phyloP scores from a whole-genome alignment of 208 protist genomes.

The Leishmania guyanensis region DNA sequence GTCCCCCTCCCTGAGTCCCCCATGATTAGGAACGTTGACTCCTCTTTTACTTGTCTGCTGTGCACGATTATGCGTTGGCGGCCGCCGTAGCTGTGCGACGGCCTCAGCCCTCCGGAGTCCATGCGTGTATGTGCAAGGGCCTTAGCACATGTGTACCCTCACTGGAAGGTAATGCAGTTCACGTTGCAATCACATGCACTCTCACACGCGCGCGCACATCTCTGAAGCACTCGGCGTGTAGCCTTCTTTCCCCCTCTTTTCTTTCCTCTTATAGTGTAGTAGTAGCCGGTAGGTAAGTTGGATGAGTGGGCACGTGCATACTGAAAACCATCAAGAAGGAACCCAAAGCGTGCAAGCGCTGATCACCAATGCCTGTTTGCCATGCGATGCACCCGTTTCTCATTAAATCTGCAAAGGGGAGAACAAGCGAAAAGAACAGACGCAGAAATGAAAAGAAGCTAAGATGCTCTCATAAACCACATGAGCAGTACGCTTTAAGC shows the following conservation, averaged over 20 bases:
- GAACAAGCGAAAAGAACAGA: background rate
- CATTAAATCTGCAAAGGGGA: background rate
- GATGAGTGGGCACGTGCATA: background rate
- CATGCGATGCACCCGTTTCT: background rate
- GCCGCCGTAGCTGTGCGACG: background rate
- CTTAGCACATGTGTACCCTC: background rate
- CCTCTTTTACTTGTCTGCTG: slow-evolving; percentile 2
- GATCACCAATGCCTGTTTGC: background rate
- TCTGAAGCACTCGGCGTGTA: background rate
- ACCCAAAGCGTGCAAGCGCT: background rate
- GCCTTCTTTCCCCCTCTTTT: background rate
- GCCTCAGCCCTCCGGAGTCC: background rate
- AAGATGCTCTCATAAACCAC: background rate
- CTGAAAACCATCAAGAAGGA: background rate
- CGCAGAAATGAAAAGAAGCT: background rate
- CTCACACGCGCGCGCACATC: background rate
- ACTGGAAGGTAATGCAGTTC: background rate
- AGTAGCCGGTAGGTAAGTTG: slow-evolving; percentile 29
- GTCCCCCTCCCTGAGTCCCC: background rate
- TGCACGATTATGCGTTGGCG: background rate
- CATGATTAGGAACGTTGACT: background rate
- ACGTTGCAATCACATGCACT: background rate
- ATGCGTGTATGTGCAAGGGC: background rate
- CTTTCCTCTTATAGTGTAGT: slow-evolving; percentile 29
- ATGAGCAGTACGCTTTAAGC: background rate